These are phyloP conservation scores for Solanum clarkiae DNA, from an alignment of 257 asterid genomes.

Conservation along the genomic window DNA sequence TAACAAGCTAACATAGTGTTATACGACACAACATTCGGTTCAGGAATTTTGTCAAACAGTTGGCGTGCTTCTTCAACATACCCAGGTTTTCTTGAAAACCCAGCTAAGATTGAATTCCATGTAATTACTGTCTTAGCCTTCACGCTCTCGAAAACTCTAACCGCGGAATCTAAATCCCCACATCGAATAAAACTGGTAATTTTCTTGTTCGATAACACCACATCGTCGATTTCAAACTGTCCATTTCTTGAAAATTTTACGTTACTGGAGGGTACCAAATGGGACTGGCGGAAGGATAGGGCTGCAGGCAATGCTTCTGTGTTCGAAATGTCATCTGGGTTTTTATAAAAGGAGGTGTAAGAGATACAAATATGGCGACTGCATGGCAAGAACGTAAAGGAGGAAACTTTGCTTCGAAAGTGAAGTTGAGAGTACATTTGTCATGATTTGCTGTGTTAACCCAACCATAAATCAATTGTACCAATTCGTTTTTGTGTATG, in stretches of 20 bases:
- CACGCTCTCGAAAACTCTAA: conserved; percentile 37
- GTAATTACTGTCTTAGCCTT: conserved; percentile 35
- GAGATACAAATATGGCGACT: not conserved
- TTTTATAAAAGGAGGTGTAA: not conserved
- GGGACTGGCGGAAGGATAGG: not conserved
- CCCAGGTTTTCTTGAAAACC: conserved; percentile 37
- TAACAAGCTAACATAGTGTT: conserved; percentile 62
- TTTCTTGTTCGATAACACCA: conserved; percentile 37
- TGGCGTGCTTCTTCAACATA: conserved; percentile 34
- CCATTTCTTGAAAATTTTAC: not conserved
- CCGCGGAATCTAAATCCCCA: conserved; percentile 55
- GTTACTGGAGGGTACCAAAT: conserved; percentile 3
- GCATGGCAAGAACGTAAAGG: not conserved
- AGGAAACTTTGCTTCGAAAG: not conserved
- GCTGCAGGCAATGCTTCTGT: not conserved
- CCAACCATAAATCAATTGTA: no score
- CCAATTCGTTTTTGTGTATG: no score
- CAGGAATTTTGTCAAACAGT: conserved; percentile 64
- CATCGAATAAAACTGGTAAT: conserved; percentile 35
- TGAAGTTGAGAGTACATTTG: conserved; percentile 16
- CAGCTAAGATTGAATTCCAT: conserved; percentile 67
- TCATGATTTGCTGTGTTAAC: not conserved
- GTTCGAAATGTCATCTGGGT: conserved; percentile 9
- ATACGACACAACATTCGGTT: conserved; percentile 54
- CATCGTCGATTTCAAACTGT: not conserved